These are phyloP conservation scores for Leccinum cinnamomeum DNA, from an alignment of 1,284 basidiomycete genomes.

Conservation along the genomic window DNA sequence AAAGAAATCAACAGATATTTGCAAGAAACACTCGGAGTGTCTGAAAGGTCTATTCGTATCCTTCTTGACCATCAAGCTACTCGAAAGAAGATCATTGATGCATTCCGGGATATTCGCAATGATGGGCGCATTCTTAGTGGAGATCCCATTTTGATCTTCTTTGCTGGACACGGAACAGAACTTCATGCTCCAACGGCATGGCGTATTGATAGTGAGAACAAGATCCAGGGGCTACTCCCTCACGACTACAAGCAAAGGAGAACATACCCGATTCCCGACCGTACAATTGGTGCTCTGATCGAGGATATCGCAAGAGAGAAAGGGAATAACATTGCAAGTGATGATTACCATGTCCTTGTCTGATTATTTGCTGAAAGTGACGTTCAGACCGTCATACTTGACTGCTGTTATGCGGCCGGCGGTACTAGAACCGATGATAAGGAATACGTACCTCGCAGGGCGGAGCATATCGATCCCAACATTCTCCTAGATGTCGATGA, in stretches of 20 bases:
- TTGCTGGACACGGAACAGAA: conserved; percentile 61
- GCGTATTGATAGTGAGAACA: conserved; percentile 24
- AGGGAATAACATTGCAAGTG: conserved; percentile 53
- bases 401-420: conserved; percentile 54
- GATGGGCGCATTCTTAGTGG: conserved; percentile 52
- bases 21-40: conserved; percentile 47
- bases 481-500: conserved; percentile 39
- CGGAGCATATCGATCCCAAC: conserved; percentile 43
- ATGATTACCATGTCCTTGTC: not conserved
- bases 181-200: conserved; percentile 52
- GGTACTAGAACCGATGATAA: conserved; percentile 36
- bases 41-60: conserved; percentile 50
- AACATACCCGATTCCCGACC: conserved; percentile 48
- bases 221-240: conserved; percentile 58
- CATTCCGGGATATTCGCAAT: conserved; percentile 50
- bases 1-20: conserved; percentile 52
- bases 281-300: conserved; percentile 56
- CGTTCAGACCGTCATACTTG: conserved; percentile 49
- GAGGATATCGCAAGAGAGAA: conserved; percentile 49
- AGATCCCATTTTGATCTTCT: conserved; percentile 63
- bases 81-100: conserved; percentile 51
- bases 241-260: conserved; percentile 50
- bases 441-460: conserved; percentile 40
- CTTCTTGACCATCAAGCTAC: conserved; percentile 55
- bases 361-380: not conserved